Evolutionary conservation across 2,329 filamentous ascomycete species (phyloP).

Genomic region (Talaromyces sp.): DNA sequence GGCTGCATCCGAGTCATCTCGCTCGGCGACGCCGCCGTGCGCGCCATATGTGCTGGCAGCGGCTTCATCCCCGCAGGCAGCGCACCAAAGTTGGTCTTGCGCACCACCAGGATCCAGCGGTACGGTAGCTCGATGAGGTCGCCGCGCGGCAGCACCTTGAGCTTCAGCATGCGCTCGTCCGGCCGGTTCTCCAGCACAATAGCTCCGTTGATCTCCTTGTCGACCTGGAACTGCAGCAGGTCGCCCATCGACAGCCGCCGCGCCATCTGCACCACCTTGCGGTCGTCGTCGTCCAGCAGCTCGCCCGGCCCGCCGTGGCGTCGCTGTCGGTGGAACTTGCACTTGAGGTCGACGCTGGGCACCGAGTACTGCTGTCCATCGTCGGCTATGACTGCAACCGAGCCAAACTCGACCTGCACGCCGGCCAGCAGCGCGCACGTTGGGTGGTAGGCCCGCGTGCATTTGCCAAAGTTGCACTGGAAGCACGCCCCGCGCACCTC

Average conservation of each 20-base stretch:
- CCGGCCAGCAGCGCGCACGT: conserved; percentile 91
- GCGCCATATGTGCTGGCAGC: conserved; percentile 43
- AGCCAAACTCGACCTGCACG: conserved; percentile 82
- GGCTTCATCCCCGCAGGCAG: conserved; percentile 42
- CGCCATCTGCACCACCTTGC: conserved; percentile 64
- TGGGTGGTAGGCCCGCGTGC: conserved; percentile 85
- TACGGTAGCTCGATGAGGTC: conserved; percentile 59
- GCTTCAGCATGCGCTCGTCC: conserved; percentile 68
- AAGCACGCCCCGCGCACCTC: conserved; percentile 95
- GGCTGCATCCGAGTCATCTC: conserved; percentile 58
- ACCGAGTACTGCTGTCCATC: conserved; percentile 91
- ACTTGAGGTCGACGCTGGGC: conserved; percentile 87
- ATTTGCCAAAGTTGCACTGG: conserved; percentile 94
- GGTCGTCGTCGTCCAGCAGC: conserved; percentile 64
- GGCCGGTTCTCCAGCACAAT: conserved; percentile 76
- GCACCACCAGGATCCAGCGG: conserved; percentile 45
- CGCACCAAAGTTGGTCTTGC: conserved; percentile 45
- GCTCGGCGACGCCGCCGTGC: conserved; percentile 49
- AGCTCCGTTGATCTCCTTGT: conserved; percentile 84
- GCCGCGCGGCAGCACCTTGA: conserved; percentile 74
- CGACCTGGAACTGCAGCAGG: conserved; percentile 80
- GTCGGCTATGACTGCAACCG: conserved; percentile 80
- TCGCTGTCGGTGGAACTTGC: conserved; percentile 87
- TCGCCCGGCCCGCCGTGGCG: conserved; percentile 70
- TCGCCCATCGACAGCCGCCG: conserved; percentile 65